These are phyloP conservation scores for Phyllostachys edulis DNA, from an alignment of 176 grass and related monocot genomes.

Conservation along the genomic window DNA sequence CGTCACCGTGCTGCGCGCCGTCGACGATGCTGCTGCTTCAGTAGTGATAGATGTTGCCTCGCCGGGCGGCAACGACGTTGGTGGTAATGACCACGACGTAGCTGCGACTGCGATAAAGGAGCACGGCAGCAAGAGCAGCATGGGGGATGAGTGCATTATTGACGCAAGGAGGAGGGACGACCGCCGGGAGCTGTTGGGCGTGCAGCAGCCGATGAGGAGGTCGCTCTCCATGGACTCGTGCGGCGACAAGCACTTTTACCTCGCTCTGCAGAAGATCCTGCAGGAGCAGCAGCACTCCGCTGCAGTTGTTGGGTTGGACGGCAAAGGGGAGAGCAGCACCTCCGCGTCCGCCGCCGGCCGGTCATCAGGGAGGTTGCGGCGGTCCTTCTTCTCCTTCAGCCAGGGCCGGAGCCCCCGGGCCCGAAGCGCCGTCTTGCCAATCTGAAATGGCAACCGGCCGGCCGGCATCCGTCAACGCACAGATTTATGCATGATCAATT, in stretches of 20 bases:
- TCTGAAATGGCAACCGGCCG: background rate
- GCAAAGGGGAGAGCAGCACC: background rate
- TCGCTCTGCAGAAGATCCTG: slow-evolving; percentile 58
- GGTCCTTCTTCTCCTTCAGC: slow-evolving; percentile 49
- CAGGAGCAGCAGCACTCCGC: background rate
- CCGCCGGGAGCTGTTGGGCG: background rate
- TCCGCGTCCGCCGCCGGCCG: background rate
- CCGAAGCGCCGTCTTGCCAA: slow-evolving; percentile 22
- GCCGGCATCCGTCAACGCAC: too few relatives aligned
- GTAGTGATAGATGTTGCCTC: background rate
- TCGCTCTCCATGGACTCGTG: slow-evolving; percentile 79
- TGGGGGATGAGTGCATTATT: slow-evolving; percentile 51
- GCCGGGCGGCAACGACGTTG: background rate
- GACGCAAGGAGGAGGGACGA: slow-evolving; percentile 23
- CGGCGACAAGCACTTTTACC: slow-evolving; percentile 54
- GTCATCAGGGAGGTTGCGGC: slow-evolving; percentile 4
- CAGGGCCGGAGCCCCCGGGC: slow-evolving; percentile 20
- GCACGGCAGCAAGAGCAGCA: background rate
- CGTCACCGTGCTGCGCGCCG: background rate
- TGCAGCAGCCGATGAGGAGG: slow-evolving; percentile 49
- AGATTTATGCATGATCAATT: background rate
- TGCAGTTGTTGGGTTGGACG: background rate
- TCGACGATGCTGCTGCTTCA: background rate
- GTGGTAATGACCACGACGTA: too few relatives aligned
- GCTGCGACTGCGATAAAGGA: too few relatives aligned